Evolutionary conservation across 768 basidiomycete species (phyloP), one percentile per base, ranked within the genome.

Genomic region (Boletus rubropictus): DNA sequence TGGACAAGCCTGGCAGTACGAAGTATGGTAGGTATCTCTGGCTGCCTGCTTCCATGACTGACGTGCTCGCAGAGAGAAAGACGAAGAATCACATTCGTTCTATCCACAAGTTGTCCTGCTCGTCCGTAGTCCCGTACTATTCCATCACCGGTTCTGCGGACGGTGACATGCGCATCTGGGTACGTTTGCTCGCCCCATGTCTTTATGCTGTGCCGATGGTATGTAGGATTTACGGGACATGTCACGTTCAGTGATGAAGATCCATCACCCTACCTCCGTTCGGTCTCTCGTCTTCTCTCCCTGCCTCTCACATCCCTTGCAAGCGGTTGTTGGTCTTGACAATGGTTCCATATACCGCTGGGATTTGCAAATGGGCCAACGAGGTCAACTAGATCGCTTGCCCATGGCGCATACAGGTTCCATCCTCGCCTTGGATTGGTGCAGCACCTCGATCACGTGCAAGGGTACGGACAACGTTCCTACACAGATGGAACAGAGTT

Each of bases 101-200:
- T 0, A 85, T 89, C 22, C 80, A 87, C 59, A 74, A 77, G 39
- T 62, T 89, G 46, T 76, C 81, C 2, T 79, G 83, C 28, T 89
- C 87, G 1, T 70, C 77, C n/a, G 70, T 80, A 11, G 75, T 84
- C 9, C 78, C 79, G 28, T 73, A 82, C 52, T 88, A 86, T 50
- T 86, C 84, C 46, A 78, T 88, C 52, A 89, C 85, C 14, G 87
- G 84, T 17, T 87, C 86, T 27, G 82, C 85, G 8, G 88, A 90
- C 58, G 87, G 86, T 1, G 81, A 88, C 57, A 66, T 89, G 63
- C 82, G 86, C 40, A 75, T 89, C 31, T 90, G 88, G 88, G 87
- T 88, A 56, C 45, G 77, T 65, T 15, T 32, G 2, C 12, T 12
- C 6, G 15, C 5, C 5, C 21, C 18, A 7, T 17, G 18, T 28